phyloP scores from a whole-genome alignment of 2,329 filamentous ascomycete species.

The Pseudogymnoascus sp. region DNA sequence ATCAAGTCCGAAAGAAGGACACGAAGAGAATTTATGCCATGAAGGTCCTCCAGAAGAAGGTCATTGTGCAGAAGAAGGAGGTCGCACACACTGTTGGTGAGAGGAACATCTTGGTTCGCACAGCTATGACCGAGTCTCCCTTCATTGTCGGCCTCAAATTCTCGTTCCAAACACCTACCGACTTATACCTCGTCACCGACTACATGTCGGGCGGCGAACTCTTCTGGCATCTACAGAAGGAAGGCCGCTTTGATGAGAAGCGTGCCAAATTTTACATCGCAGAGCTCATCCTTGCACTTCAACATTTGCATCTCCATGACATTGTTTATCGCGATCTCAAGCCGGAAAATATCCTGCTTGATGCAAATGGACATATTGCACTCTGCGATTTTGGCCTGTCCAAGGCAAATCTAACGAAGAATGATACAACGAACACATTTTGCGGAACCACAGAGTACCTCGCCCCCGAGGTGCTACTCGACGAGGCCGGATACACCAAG shows the following conservation, averaged over 20 bases:
- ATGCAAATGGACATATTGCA: conserved; percentile 95
- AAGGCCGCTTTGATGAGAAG: conserved; percentile 88
- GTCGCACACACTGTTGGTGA: conserved; percentile 95
- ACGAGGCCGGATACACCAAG: conserved; percentile 96
- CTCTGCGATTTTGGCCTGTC: conserved; percentile 96
- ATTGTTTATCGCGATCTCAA: conserved; percentile 98
- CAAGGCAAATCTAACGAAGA: conserved; percentile 93
- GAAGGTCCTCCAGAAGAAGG: conserved; percentile 99
- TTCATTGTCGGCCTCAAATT: conserved; percentile 98
- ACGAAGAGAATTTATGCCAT: conserved; percentile 95
- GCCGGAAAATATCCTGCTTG: conserved; percentile 92
- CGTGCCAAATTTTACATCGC: conserved; percentile 98
- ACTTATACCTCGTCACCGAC: conserved; percentile 96
- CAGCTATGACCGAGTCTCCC: conserved; percentile 87
- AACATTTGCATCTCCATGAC: conserved; percentile 92
- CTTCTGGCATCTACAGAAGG: conserved; percentile 97
- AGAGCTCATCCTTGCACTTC: conserved; percentile 87
- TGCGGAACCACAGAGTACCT: conserved; percentile 97
- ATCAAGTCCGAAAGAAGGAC: conserved; percentile 96
- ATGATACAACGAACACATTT: conserved; percentile 97
- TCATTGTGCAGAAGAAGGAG: conserved; percentile 99
- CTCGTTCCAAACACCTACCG: conserved; percentile 94
- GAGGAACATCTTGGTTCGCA: conserved; percentile 92
- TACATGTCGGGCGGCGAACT: conserved; percentile 99
- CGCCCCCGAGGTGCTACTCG: conserved; percentile 86